These are phyloP conservation scores for Eutrema salsugineum DNA, from an alignment of 441 rosid species.

Conservation along the genomic window DNA sequence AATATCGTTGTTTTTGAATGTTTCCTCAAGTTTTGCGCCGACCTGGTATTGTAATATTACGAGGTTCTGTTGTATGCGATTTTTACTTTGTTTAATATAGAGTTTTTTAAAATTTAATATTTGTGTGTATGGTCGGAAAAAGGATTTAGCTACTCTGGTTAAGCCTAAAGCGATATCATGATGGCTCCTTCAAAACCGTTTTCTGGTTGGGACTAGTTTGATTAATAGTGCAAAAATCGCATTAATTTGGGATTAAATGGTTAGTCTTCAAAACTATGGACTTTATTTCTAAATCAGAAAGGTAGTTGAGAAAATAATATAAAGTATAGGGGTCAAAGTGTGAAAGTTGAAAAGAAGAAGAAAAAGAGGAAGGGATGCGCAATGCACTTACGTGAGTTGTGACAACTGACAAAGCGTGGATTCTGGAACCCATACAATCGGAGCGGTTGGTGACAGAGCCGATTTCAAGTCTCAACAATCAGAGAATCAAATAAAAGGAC, in stretches of 20 bases:
- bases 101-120: no score
- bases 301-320: no score
- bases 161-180: neutral
- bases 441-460: neutral
- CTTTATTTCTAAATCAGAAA: no score
- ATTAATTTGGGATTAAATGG: no score
- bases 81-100: neutral
- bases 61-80: slow-evolving; percentile 1
- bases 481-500: neutral
- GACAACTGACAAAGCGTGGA: neutral
- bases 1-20: neutral
- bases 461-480: neutral
- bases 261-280: no score
- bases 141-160: neutral
- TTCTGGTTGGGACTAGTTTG: neutral
- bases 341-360: no score
- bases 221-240: no score
- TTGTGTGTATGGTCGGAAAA: neutral
- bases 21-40: neutral
- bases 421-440: neutral
- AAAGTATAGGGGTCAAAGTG: neutral
- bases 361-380: neutral
- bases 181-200: neutral
- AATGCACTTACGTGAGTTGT: neutral
- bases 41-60: neutral